Conservation (phyloP, 2,329 filamentous ascomycete species). For the Thelonectria discophora region DNA sequence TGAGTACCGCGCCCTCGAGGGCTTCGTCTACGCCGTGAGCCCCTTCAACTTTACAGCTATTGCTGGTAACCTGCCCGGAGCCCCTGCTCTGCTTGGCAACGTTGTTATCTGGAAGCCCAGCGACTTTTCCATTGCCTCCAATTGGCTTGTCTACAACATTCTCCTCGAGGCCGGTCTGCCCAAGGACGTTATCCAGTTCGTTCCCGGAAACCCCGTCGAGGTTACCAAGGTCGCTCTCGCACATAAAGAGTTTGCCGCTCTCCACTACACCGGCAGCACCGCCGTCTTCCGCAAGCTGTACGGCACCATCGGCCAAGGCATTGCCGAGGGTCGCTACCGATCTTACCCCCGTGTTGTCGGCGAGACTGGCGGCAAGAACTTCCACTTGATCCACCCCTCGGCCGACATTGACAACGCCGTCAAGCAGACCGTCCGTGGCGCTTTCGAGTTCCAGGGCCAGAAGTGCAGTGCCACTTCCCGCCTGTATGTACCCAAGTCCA, state of each 20-base stretch:
- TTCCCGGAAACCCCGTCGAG: slow-evolving; percentile 86
- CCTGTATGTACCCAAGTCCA: slow-evolving; percentile 78
- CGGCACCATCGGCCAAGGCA: slow-evolving; percentile 82
- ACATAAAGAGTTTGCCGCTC: slow-evolving; percentile 84
- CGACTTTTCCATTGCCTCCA: slow-evolving; percentile 85
- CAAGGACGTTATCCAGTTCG: slow-evolving; percentile 89
- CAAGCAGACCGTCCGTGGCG: slow-evolving; percentile 83
- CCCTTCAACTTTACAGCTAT: slow-evolving; percentile 99
- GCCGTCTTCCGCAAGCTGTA: slow-evolving; percentile 90
- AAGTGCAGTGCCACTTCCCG: slow-evolving; percentile 90
- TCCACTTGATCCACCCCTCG: slow-evolving; percentile 81
- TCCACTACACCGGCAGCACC: slow-evolving; percentile 95
- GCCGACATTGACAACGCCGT: slow-evolving; percentile 83
- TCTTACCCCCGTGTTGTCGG: slow-evolving; percentile 90
- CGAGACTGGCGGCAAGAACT: slow-evolving; percentile 94
- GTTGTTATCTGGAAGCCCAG: slow-evolving; percentile 98
- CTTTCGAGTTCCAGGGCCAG: slow-evolving; percentile 91
- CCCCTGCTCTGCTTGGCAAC: slow-evolving; percentile 90
- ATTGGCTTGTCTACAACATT: slow-evolving; percentile 90
- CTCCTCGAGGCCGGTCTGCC: slow-evolving; percentile 91
- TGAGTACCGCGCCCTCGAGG: slow-evolving; percentile 89
- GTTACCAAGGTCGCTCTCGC: slow-evolving; percentile 80
- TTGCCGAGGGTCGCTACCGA: slow-evolving; percentile 82
- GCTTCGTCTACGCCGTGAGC: slow-evolving; percentile 92
- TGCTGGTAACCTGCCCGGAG: slow-evolving; percentile 83